Evolutionary conservation across 495 filamentous ascomycete genomes (phyloP), one percentile per base, ranked within the genome.

Genomic region (Entonaema liquescens): DNA sequence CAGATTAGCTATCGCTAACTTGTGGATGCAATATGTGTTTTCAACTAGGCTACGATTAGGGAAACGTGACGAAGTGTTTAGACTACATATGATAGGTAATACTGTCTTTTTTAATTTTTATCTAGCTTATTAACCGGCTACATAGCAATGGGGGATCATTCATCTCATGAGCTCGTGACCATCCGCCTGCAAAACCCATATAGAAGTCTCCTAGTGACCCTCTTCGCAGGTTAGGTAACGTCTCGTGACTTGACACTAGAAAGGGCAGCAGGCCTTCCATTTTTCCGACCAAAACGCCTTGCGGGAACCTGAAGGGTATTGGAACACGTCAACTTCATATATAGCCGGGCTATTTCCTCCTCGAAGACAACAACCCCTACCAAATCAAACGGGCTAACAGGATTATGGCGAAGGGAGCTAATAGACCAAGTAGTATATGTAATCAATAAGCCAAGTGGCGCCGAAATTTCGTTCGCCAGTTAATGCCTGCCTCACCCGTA

Each of bases 261-360:
- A 5, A 62, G 5, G 35, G 35, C 28, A 44, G 31, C 40, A 56
- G 55, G 12, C 21, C 47, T 50, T 35, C 2, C 28, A 40, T 71
- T 67, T 65, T 65, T 49, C 59, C 63, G 53, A 44, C 64, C 70
- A 15, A 53, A 72, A 72, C 70, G 70, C 64, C 70, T 68, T 49
- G 63, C 59, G 38, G 42, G 38, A 64, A 64, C 36, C 31, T 49
- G 64, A 64, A 42, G 38, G 35, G 55, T 17, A 54, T 56, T 17
- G 29, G 36, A 63, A 55, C 38, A 50, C 31, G 25, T 62, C 26
- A 47, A 60, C 40, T 59, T 63, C 23, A 42, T 42, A 28, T 21
- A 53, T 53, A 42, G 23, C 36, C 13, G 47, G 17, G 44, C 25
- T 21, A 15, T 15, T n/a, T 13, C 11, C 33, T 35, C 35, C 58